phyloP scores from a whole-genome alignment of 2,329 filamentous ascomycete species.

The Incumbomyces lentus region DNA sequence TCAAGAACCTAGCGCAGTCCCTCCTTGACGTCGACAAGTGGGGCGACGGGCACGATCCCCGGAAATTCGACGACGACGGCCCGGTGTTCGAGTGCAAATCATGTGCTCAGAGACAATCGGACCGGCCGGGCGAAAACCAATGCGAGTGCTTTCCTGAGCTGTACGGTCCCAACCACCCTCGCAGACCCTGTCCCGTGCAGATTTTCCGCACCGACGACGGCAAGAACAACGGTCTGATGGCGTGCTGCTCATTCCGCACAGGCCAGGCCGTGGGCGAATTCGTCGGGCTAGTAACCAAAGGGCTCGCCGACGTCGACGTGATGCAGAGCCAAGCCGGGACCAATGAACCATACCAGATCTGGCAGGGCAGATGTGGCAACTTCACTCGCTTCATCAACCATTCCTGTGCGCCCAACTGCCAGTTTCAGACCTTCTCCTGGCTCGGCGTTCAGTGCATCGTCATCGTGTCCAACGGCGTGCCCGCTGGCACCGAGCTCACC shows the following conservation, averaged over 20 bases:
- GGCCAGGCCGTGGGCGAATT: constrained; percentile 47
- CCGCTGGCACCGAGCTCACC: constrained; percentile 45
- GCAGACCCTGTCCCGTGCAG: constrained; percentile 36
- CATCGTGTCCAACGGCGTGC: constrained; percentile 46
- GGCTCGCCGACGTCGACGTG: constrained; percentile 43
- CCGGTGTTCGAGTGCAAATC: constrained; percentile 8
- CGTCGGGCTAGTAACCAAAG: constrained; percentile 45
- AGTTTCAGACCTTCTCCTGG: constrained; percentile 50
- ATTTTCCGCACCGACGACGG: constrained; percentile 43
- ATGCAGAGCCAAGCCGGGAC: constrained; percentile 31
- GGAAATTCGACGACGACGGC: neutral
- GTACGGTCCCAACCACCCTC: constrained; percentile 35
- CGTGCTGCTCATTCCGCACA: constrained; percentile 37
- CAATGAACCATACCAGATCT: constrained; percentile 43
- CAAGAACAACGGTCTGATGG: constrained; percentile 44
- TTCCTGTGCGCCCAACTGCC: constrained; percentile 47
- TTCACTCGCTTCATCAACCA: constrained; percentile 51
- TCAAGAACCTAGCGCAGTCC: constrained; percentile 31
- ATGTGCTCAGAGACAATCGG: constrained; percentile 32
- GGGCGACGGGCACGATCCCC: constrained; percentile 7
- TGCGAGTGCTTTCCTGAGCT: constrained; percentile 46
- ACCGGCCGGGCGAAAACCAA: constrained; percentile 38
- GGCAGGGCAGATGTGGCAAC: constrained; percentile 46
- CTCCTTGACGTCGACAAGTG: constrained; percentile 4
- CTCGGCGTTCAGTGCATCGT: constrained; percentile 45